Base-by-base conservation (phyloP, 2,329 filamentous ascomycete species). In the Sphaerostilbella broomeana region DNA sequence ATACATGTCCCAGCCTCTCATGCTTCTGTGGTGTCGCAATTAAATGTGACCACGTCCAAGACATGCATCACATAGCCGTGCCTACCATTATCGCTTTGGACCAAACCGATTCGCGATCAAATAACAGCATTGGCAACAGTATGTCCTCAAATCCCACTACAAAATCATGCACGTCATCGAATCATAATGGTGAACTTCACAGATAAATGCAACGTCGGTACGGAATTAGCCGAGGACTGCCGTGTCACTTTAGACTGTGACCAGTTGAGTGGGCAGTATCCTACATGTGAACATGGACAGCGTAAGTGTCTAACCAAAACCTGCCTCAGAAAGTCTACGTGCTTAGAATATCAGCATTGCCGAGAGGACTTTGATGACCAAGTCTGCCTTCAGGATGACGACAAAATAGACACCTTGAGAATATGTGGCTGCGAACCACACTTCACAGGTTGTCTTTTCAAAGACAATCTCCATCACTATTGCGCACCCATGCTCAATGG, bases 231-330 rank as follows among this genome's bases (percentile, higher is more conserved):
- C 2, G 42, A 43, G n/a, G 47, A 45, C 35, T 47, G 47, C 30
- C 42, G 47, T 15, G 34, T 44, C n/a, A 35, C 36, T 8, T 17
- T 46, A 30, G 13, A 30, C 8, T 49, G 47, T 38, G 29, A 40
- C 22, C 17, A n/a, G 3, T 33, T 35, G 5, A 12, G 21, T 12
- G 22, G 35, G 3, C 15, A 38, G 6, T 42, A 42, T 11, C 37
- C 45, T 10, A 44, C 40, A 2, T 49, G 47, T 38, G 29, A 42
- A 12, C 20, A 32, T 9, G 28, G 43, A 6, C 12, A 38, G 30
- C 47, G 42, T 32, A 18, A 25, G 12, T 49, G 47, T 29, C 26
- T 27, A 15, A 16, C 45, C 13, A 25, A 26, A 9, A n/a, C 35
- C 8, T 47, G 45, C 44, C 12, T 20, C 11, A 10, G 24, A 8